Percentiles rank a stretch among this genome's conserved stretches.
Evolutionary conservation across 179 eudicot species (phyloP).

Genomic region (Heliamphora pulchella): DNA sequence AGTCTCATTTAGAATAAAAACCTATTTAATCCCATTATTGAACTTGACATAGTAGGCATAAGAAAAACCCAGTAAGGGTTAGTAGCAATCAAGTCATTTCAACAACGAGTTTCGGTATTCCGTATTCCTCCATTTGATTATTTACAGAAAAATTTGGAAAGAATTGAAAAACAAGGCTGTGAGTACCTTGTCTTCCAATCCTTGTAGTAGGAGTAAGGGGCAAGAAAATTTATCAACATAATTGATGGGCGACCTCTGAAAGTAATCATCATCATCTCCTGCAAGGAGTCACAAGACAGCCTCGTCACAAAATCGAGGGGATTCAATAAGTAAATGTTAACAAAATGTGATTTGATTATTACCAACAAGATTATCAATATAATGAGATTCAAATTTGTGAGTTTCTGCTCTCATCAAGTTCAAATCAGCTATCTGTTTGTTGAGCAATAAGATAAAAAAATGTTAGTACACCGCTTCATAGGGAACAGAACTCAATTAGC

Average conservation of each 20-base stretch:
- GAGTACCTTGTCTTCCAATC: slow-evolving; percentile 87
- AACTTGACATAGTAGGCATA: background rate
- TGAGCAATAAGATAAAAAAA: slow-evolving; percentile 6
- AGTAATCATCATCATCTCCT: slow-evolving; percentile 67
- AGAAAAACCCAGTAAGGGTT: background rate
- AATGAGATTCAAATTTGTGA: slow-evolving; percentile 87
- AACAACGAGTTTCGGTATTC: background rate
- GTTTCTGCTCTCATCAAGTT: slow-evolving; percentile 69
- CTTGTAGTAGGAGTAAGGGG: slow-evolving; percentile 89
- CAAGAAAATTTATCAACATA: slow-evolving; percentile 78
- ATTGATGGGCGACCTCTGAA: slow-evolving; percentile 86
- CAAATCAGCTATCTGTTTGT: slow-evolving; percentile 71
- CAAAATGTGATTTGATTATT: slow-evolving; percentile 21
- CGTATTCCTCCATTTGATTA: background rate
- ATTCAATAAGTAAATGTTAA: slow-evolving; percentile 5
- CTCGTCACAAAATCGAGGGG: slow-evolving; percentile 5
- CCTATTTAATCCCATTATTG: background rate
- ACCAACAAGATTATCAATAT: slow-evolving; percentile 85
- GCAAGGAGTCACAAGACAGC: slow-evolving; percentile 18
- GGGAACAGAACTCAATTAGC: background rate
- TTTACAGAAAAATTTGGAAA: background rate
- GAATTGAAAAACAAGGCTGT: background rate
- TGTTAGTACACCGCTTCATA: background rate
- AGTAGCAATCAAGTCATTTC: background rate
- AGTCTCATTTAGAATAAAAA: background rate